Conservation (phyloP, 1,139 yeast species). For the Petasospora rhodanensis region DNA sequence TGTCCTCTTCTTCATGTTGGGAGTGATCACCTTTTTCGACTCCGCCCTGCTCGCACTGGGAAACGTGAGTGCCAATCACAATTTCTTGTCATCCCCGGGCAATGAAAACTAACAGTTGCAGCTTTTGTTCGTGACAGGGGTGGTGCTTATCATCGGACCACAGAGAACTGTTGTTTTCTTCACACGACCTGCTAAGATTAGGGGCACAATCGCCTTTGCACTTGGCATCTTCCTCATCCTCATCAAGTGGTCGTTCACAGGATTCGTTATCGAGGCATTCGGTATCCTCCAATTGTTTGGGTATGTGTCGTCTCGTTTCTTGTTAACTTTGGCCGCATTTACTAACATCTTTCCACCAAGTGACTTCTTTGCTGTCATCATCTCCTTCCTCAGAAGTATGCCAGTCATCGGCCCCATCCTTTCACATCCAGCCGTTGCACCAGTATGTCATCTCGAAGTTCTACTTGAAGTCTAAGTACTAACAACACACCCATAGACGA, state of each 20-base stretch:
- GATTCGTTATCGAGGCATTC: constrained; percentile 77
- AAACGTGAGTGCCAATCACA: constrained; percentile 13
- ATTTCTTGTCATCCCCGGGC: no score
- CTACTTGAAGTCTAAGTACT: background rate
- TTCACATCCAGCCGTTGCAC: constrained; percentile 80
- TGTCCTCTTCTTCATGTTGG: constrained; percentile 65
- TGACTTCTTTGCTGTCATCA: constrained; percentile 84
- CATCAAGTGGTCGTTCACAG: constrained; percentile 72
- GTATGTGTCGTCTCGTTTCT: constrained; percentile 22
- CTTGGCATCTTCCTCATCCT: constrained; percentile 74
- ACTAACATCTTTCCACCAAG: constrained; percentile 28
- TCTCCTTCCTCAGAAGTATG: constrained; percentile 82
- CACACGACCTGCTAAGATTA: constrained; percentile 78
- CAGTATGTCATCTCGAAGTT: constrained; percentile 35
- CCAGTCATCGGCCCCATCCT: constrained; percentile 86
- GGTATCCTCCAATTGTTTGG: constrained; percentile 87
- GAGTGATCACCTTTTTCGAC: constrained; percentile 83
- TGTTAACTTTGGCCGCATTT: background rate
- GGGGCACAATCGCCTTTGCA: constrained; percentile 79
- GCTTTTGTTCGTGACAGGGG: constrained; percentile 69
- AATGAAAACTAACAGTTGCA: constrained; percentile 1
- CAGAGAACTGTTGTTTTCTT: constrained; percentile 80
- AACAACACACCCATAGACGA: constrained; percentile 20
- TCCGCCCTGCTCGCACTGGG: constrained; percentile 77
- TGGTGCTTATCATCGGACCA: constrained; percentile 81